Evolutionary conservation across 306 rosid species (phyloP).

Genomic region (Vigna reflexopilosa): DNA sequence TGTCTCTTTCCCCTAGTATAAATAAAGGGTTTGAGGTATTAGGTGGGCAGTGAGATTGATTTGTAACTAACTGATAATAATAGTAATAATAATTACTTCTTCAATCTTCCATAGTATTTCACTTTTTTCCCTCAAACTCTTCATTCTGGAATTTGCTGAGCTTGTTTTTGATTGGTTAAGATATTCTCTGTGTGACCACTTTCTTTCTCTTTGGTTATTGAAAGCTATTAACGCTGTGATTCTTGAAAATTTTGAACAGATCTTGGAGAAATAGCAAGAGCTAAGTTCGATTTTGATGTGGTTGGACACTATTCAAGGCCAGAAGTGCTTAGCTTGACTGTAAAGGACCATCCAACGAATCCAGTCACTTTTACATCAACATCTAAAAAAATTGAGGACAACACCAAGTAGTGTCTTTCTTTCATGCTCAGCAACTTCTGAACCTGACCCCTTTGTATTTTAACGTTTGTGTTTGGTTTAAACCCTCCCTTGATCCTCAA

Average conservation of each 20-base stretch:
- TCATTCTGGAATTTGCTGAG: background rate
- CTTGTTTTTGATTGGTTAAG: background rate
- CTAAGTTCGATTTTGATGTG: conserved; percentile 86
- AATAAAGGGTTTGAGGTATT: background rate
- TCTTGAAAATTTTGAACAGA: conserved; percentile 53
- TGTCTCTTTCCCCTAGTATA: background rate
- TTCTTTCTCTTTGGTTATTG: background rate
- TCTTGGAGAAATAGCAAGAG: conserved; percentile 87
- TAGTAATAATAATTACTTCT: background rate
- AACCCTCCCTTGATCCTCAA: too few species aligned
- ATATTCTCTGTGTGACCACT: conserved; percentile 10
- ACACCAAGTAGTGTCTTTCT: conserved; percentile 46
- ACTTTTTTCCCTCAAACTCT: background rate
- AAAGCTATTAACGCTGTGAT: conserved; percentile 1
- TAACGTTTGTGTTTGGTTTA: too few species aligned
- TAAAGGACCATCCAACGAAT: conserved; percentile 73
- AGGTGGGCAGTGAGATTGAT: background rate
- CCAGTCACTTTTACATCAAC: conserved; percentile 78
- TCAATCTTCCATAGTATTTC: background rate
- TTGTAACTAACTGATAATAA: background rate
- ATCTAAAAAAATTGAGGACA: conserved; percentile 56
- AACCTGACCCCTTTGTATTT: conserved; percentile 31
- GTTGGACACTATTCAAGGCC: conserved; percentile 94
- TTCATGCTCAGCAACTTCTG: conserved; percentile 28
- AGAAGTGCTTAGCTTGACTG: conserved; percentile 84